phyloP scores from a whole-genome alignment of 257 asterid species.

The Primulina eburnea region DNA sequence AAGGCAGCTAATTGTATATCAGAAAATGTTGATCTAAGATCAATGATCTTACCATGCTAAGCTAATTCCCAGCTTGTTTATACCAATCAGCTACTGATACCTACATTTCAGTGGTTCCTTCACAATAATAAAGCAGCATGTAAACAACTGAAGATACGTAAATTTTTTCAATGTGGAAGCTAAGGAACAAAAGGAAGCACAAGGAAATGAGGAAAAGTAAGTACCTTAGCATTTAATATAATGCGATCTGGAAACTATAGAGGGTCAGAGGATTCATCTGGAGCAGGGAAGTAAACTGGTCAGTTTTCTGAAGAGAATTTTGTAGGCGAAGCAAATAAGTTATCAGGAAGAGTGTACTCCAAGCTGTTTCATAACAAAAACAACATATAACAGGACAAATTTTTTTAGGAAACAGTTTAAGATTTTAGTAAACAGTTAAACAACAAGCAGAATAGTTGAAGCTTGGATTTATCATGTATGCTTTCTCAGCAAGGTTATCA shows the following conservation, averaged over 20 bases:
- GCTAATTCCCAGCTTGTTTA: constrained; percentile 46
- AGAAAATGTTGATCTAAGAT: background rate
- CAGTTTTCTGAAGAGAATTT: constrained; percentile 45
- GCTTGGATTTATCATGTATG: background rate
- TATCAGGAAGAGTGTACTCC: constrained; percentile 81
- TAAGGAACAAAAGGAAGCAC: background rate
- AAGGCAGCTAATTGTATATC: background rate
- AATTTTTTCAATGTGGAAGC: background rate
- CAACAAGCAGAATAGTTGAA: background rate
- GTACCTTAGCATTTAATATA: constrained; percentile 68
- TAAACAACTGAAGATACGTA: constrained; percentile 5
- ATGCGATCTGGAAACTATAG: constrained; percentile 50
- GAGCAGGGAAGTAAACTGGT: constrained; percentile 36
- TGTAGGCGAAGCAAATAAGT: constrained; percentile 83
- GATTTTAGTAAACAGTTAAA: background rate
- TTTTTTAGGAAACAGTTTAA: background rate
- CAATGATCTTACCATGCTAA: constrained; percentile 48
- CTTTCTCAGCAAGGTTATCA: background rate
- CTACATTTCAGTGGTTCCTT: constrained; percentile 78
- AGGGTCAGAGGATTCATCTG: constrained; percentile 47
- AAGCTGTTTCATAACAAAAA: constrained; percentile 45
- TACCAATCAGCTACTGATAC: constrained; percentile 38
- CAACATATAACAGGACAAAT: background rate
- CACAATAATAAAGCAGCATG: constrained; percentile 50
- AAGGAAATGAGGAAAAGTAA: background rate